Evolutionary conservation across 768 basidiomycete genomes (phyloP).

Genomic region (Mrakia gelida): DNA sequence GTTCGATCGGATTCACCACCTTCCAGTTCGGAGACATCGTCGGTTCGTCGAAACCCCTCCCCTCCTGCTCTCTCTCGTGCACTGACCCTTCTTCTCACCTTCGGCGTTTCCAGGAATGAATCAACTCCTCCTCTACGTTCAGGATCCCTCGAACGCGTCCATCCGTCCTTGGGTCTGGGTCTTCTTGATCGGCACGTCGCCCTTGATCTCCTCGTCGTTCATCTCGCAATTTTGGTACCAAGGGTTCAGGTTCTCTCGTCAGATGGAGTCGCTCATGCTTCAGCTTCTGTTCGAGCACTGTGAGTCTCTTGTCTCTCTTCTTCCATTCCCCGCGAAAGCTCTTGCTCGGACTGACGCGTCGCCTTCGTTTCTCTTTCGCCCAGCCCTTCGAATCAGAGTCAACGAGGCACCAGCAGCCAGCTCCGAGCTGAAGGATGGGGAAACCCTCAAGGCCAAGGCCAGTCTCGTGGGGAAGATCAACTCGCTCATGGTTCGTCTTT

Average conservation of each 20-base stretch:
- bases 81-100: constrained; percentile 41
- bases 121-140: constrained; percentile 48
- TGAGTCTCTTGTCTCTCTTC: background rate
- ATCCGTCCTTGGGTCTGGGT: constrained; percentile 71
- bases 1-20: constrained; percentile 33
- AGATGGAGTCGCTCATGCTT: constrained; percentile 54
- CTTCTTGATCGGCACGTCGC: constrained; percentile 52
- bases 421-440: background rate
- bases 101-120: constrained; percentile 12
- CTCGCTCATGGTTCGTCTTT: background rate
- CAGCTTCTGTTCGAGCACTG: constrained; percentile 73
- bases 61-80: constrained; percentile 39
- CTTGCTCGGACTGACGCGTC: background rate
- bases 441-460: constrained; percentile 1
- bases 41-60: too few species aligned
- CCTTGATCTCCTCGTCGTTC: constrained; percentile 42
- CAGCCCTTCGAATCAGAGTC: constrained; percentile 60
- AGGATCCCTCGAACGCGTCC: constrained; percentile 51
- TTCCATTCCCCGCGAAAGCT: too few species aligned
- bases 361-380: background rate
- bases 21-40: background rate
- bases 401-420: constrained; percentile 49
- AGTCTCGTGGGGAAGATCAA: background rate
- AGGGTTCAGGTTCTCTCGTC: constrained; percentile 51
- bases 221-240: constrained; percentile 9